These are phyloP conservation scores for Fusarium praegraminearum DNA, from an alignment of 2,329 filamentous ascomycete genomes.

Conservation along the genomic window DNA sequence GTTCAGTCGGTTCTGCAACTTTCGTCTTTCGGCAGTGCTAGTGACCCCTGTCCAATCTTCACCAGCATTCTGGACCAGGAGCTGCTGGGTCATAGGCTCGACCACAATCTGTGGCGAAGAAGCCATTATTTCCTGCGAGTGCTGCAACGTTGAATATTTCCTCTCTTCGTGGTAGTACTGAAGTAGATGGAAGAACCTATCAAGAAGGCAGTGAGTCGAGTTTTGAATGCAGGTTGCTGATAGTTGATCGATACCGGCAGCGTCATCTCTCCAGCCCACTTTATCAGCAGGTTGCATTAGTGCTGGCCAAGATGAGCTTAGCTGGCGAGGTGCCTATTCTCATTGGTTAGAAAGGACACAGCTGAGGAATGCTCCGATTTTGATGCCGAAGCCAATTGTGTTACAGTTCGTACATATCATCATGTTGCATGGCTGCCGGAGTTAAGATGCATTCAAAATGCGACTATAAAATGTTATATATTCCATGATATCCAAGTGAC, in stretches of 20 bases:
- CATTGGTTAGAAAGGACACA: fast-evolving
- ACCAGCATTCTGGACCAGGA: slow-evolving; percentile 3
- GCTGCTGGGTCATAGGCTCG: slow-evolving; percentile 20
- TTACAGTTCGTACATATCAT: slow-evolving; percentile 4
- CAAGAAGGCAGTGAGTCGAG: neutral
- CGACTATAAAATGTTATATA: fast-evolving
- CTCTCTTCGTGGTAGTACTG: fast-evolving
- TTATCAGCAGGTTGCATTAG: slow-evolving; percentile 38
- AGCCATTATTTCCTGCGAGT: neutral
- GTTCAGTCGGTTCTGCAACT: slow-evolving; percentile 25
- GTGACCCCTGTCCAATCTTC: slow-evolving; percentile 28
- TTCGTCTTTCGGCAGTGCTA: slow-evolving; percentile 19
- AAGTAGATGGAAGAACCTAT: neutral
- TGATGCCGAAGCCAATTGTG: neutral
- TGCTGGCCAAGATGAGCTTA: neutral
- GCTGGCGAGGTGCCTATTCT: fast-evolving
- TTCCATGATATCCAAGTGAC: neutral
- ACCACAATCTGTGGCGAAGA: slow-evolving; percentile 12
- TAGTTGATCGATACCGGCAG: neutral
- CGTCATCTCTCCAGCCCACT: neutral
- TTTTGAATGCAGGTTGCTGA: neutral
- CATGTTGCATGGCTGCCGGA: neutral
- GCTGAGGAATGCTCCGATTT: neutral
- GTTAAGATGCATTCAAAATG: neutral
- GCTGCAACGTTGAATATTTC: fast-evolving